Percentiles rank a stretch among this genome's conserved stretches.
These are phyloP conservation scores for Purpureocillium lavendulum DNA, from an alignment of 2,329 filamentous ascomycete species.

Conservation along the genomic window DNA sequence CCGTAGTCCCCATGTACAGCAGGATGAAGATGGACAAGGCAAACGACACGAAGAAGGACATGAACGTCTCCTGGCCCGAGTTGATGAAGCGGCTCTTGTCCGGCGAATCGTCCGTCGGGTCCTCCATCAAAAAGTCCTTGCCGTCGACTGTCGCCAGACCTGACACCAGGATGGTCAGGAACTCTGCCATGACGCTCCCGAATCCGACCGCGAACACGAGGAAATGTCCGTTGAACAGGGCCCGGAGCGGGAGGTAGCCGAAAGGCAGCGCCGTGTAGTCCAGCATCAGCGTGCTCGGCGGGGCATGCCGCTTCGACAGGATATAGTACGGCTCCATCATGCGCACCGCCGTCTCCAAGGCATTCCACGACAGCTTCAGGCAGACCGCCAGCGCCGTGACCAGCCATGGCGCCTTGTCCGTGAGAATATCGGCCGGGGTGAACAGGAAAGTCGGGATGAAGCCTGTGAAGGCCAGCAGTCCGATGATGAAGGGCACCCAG, in stretches of 20 bases:
- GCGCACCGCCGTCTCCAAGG: slow-evolving; percentile 59
- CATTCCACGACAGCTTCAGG: slow-evolving; percentile 61
- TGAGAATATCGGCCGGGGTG: slow-evolving; percentile 41
- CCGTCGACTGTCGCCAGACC: slow-evolving; percentile 59
- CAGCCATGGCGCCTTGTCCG: slow-evolving; percentile 55
- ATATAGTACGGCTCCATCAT: slow-evolving; percentile 71
- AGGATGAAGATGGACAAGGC: slow-evolving; percentile 54
- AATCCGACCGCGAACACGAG: slow-evolving; percentile 61
- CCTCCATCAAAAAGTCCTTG: slow-evolving; percentile 41
- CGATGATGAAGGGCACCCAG: slow-evolving; percentile 51
- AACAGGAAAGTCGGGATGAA: slow-evolving; percentile 58
- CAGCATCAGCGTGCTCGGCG: slow-evolving; percentile 56
- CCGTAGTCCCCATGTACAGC: slow-evolving; percentile 53
- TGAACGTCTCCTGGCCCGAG: slow-evolving; percentile 49
- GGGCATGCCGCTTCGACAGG: slow-evolving; percentile 56
- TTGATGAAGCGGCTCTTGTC: slow-evolving; percentile 24
- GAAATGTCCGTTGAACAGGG: slow-evolving; percentile 54
- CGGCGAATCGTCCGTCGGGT: not conserved
- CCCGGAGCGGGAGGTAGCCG: slow-evolving; percentile 53
- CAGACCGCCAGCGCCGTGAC: slow-evolving; percentile 57
- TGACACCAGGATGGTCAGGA: slow-evolving; percentile 61
- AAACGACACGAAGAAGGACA: slow-evolving; percentile 61
- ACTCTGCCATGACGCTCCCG: slow-evolving; percentile 64
- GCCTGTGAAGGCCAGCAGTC: slow-evolving; percentile 45
- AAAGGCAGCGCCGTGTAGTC: slow-evolving; percentile 69